phyloP scores from a whole-genome alignment of 2,329 filamentous ascomycete genomes.

The Coleophoma crateriformis region DNA sequence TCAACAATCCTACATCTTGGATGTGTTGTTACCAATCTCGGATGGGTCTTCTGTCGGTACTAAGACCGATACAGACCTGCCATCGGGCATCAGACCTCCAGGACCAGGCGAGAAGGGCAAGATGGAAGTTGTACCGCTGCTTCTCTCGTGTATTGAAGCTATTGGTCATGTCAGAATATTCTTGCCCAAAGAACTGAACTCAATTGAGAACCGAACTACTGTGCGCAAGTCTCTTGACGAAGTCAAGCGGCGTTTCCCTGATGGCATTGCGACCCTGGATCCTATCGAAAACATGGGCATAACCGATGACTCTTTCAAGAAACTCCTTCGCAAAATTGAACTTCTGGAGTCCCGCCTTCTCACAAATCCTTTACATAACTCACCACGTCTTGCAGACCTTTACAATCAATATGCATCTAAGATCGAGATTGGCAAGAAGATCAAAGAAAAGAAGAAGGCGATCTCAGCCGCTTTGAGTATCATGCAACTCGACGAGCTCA shows the following conservation, averaged over 20 bases:
- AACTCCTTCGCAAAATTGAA: slow-evolving; percentile 91
- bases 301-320: slow-evolving; percentile 87
- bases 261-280: slow-evolving; percentile 83
- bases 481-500: slow-evolving; percentile 91
- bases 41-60: slow-evolving; percentile 42
- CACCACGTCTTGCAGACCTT: slow-evolving; percentile 73
- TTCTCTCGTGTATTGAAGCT: slow-evolving; percentile 78
- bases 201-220: slow-evolving; percentile 61
- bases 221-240: slow-evolving; percentile 67
- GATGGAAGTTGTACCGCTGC: slow-evolving; percentile 79
- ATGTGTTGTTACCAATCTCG: slow-evolving; percentile 68
- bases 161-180: slow-evolving; percentile 82
- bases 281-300: slow-evolving; percentile 97
- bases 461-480: slow-evolving; percentile 82
- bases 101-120: slow-evolving; percentile 58
- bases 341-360: slow-evolving; percentile 87
- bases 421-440: slow-evolving; percentile 67
- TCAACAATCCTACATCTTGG: slow-evolving; percentile 76
- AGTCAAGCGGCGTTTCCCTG: slow-evolving; percentile 81
- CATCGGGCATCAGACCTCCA: slow-evolving; percentile 55
- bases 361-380: slow-evolving; percentile 86
- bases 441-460: slow-evolving; percentile 83
- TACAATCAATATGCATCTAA: slow-evolving; percentile 87
- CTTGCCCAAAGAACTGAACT: slow-evolving; percentile 70
- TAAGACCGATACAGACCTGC: slow-evolving; percentile 60